These are phyloP conservation scores for Cucumis sativus DNA, from an alignment of 306 rosid species.

Conservation along the genomic window Cucumber_9930_V3 NC_026660.2:7890001-7890500, in stretches of 20 bases:
- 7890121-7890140: conserved; percentile 34
- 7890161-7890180: background rate
- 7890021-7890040: conserved; percentile 77
- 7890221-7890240: background rate
- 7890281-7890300: background rate
- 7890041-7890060: conserved; percentile 95
- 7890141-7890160: background rate
- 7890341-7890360: background rate
- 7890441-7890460: conserved; percentile 64
- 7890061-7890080: conserved; percentile 87
- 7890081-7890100: conserved; percentile 92
- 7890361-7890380: background rate
- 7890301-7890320: background rate
- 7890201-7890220: background rate
- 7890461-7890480: conserved; percentile 56
- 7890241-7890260: background rate
- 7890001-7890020: conserved; percentile 81
- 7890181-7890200: background rate
- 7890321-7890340: background rate
- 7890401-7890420: conserved; percentile 86
- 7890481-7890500: conserved; percentile 95
- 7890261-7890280: background rate
- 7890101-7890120: conserved; percentile 79
- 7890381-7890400: conserved; percentile 30
- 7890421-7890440: conserved; percentile 85